Base-by-base conservation (phyloP, 352 stramenopile species). In the Phytophthora rubi region DNA sequence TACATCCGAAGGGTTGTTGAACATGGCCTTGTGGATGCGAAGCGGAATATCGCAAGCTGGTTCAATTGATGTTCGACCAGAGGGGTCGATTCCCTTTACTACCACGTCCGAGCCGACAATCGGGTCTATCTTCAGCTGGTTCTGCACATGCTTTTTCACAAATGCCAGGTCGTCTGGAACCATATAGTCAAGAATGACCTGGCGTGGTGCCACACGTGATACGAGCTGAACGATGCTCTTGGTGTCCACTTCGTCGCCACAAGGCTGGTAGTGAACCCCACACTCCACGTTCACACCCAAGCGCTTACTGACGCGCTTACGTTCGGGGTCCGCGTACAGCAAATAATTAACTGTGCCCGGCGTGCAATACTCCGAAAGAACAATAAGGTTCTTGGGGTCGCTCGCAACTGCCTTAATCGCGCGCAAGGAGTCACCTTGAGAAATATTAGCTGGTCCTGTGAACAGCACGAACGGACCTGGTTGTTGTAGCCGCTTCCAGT, bases 1-100 rank as follows among this genome's bases (percentile, higher is more conserved):
- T 2, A 95, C 81, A 60, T 91, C 81, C 4, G 76, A 81, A 13
- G 86, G 86, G 53, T 86, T 90, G 63, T 92, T 94, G 51, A 95
- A 92, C 82, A 95, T 92, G 23, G 86, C 84, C 70, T 93, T 93
- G 73, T 95, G 88, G 55, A 95, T 93, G 10, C 85, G 83, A 28
- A 95, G 47, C n/a, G 86, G 84, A 53, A 94, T 91, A 9, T 90
- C 77, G 1, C 70, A 71, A 23, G 66, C 58, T 33, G 75, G 68
- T 53, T 86, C 66, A n/a, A 90, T 69, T 6, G 62, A 8, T n/a
- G 77, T 87, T 47, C 76, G 63, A 12, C 71, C 73, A 12, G 71
- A 42, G 8, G 62, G 21, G 21, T 70, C 53, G 37, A 90, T 73
- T 21, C 78, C 77, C 32, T 80, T 77, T 49, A 82, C 71, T 2